Conservation (phyloP, 371 early-diverging fungal species). For the Circinella umbellata region DNA sequence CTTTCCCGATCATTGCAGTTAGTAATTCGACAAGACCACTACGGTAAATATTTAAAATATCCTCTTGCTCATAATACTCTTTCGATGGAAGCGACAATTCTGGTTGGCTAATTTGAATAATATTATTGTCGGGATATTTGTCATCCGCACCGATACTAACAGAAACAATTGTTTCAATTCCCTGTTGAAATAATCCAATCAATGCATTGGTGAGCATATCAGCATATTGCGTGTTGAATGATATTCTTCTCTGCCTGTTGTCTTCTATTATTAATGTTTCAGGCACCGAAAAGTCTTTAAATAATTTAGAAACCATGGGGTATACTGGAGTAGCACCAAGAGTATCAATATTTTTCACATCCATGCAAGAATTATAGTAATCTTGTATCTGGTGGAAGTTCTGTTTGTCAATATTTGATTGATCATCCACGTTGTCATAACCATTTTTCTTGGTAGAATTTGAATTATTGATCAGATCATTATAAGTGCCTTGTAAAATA, state of each 20-base stretch:
- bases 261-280: neutral
- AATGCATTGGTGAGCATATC: conserved; percentile 3
- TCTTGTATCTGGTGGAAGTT: conserved; percentile 50
- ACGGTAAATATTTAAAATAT: conserved; percentile 37
- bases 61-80: conserved; percentile 56
- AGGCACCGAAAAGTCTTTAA: neutral
- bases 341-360: conserved; percentile 40
- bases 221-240: neutral
- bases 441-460: too few species aligned
- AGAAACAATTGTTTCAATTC: conserved; percentile 29
- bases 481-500: conserved; percentile 21
- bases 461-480: conserved; percentile 8
- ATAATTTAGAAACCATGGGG: conserved; percentile 24
- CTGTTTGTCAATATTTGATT: conserved; percentile 29
- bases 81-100: conserved; percentile 58
- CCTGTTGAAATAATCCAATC: conserved; percentile 1
- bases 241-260: neutral
- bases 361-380: conserved; percentile 58
- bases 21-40: conserved; percentile 33
- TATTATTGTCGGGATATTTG: conserved; percentile 46
- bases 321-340: conserved; percentile 57
- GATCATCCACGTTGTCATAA: neutral
- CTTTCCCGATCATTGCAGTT: conserved; percentile 19
- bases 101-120: conserved; percentile 45
- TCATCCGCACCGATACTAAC: conserved; percentile 48